A percentile compares a stretch with the other conserved stretches of the same genome.
Evolutionary conservation across 1,284 basidiomycete species (phyloP).

Genomic region (Kwoniella shivajii): DNA sequence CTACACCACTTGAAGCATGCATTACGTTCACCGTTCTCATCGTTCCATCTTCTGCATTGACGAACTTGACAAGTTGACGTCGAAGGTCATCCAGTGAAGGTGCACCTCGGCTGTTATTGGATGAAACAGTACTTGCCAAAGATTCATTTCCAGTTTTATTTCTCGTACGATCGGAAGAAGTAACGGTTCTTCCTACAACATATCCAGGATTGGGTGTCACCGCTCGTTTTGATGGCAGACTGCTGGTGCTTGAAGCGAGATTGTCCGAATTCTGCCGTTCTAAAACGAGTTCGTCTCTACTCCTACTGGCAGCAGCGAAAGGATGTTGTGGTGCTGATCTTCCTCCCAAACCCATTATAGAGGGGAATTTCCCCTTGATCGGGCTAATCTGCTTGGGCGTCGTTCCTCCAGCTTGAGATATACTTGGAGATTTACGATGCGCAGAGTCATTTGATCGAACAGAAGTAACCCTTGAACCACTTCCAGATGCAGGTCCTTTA

Average conservation of each 20-base stretch:
- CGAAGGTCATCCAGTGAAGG: slow-evolving; percentile 75
- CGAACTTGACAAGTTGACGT: slow-evolving; percentile 81
- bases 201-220: slow-evolving; percentile 14
- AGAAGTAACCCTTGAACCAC: slow-evolving; percentile 1
- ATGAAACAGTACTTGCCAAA: slow-evolving; percentile 5
- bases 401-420: slow-evolving; percentile 8
- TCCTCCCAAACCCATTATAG: slow-evolving; percentile 19
- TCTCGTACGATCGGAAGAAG: slow-evolving; percentile 7
- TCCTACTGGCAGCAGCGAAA: slow-evolving; percentile 33
- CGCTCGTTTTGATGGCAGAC: slow-evolving; percentile 3
- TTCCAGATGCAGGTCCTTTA: slow-evolving; percentile 16
- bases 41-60: slow-evolving; percentile 72
- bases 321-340: slow-evolving; percentile 32
- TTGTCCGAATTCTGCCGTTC: slow-evolving; percentile 9
- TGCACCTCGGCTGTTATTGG: slow-evolving; percentile 20
- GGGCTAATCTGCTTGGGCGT: slow-evolving; percentile 29
- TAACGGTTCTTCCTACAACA: slow-evolving; percentile 5
- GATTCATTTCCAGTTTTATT: slow-evolving; percentile 12
- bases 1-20: slow-evolving; percentile 74
- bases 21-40: slow-evolving; percentile 77
- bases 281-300: slow-evolving; percentile 6
- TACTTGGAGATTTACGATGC: slow-evolving; percentile 24
- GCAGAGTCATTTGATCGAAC: slow-evolving; percentile 3
- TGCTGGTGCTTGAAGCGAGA: slow-evolving; percentile 12
- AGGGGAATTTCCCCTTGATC: slow-evolving; percentile 32